phyloP scores from a whole-genome alignment of 306 rosid species.

The Pyrus pyrifolia region DNA sequence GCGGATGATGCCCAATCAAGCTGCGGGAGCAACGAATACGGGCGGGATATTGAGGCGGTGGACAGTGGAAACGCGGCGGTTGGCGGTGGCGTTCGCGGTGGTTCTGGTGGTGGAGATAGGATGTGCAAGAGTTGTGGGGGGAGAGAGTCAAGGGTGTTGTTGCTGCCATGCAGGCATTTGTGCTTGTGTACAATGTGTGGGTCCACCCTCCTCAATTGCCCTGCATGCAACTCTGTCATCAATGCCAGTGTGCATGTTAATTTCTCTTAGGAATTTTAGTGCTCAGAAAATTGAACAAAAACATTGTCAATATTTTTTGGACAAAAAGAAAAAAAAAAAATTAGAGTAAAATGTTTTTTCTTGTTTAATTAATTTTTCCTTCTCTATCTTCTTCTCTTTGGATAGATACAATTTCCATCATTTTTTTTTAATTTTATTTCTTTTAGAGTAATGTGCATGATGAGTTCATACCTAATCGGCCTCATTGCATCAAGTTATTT shows the following conservation, averaged over 20 bases:
- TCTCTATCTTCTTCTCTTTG: background rate
- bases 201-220: constrained; percentile 63
- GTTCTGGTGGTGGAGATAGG: constrained; percentile 9
- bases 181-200: constrained; percentile 79
- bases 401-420: background rate
- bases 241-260: constrained; percentile 79
- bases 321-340: background rate
- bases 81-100: background rate
- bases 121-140: constrained; percentile 60
- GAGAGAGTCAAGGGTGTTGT: constrained; percentile 62
- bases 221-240: constrained; percentile 59
- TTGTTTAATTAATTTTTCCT: background rate
- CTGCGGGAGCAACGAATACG: constrained; percentile 56
- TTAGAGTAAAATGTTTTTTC: background rate
- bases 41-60: background rate
- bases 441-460: background rate
- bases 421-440: background rate
- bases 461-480: background rate
- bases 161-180: constrained; percentile 86
- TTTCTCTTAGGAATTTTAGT: constrained; percentile 38
- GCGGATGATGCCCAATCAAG: constrained; percentile 49
- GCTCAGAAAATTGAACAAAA: background rate
- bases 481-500: background rate
- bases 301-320: constrained; percentile 5
- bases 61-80: constrained; percentile 1